A percentile compares a stretch with the other conserved stretches of the same genome.
Conservation (phyloP, 2,329 filamentous ascomycete species). For the Cercospora beticola region DNA sequence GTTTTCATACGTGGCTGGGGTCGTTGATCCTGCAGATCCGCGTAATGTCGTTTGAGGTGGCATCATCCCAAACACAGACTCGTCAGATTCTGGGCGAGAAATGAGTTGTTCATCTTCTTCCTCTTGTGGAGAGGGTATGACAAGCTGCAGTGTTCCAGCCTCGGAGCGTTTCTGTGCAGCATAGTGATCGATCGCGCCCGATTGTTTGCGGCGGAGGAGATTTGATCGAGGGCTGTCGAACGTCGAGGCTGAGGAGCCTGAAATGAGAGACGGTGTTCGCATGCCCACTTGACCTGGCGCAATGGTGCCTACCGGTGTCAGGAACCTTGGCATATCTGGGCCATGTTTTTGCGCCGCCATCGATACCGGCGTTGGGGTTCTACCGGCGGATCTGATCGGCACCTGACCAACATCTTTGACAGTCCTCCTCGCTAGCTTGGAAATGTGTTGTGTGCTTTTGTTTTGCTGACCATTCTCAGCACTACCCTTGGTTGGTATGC, state of each 20-base stretch:
- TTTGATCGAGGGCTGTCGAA: conserved; percentile 48
- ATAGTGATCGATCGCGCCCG: conserved; percentile 43
- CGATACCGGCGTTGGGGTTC: conserved; percentile 21
- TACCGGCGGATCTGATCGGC: conserved; percentile 19
- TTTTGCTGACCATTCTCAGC: conserved; percentile 16
- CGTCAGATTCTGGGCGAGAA: conserved; percentile 23
- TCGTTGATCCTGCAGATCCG: background rate
- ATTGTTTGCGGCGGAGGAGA: conserved; percentile 47
- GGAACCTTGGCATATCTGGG: conserved; percentile 11
- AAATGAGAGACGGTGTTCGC: conserved; percentile 50
- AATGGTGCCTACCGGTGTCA: conserved; percentile 12
- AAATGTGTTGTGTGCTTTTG: conserved; percentile 29
- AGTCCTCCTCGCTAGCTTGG: conserved; percentile 30
- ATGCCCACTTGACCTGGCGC: conserved; percentile 30
- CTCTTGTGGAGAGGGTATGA: background rate
- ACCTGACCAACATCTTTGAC: conserved; percentile 22
- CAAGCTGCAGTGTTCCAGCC: conserved; percentile 19
- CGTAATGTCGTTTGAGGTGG: conserved; percentile 15
- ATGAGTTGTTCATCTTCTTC: background rate
- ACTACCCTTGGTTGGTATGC: conserved; percentile 27
- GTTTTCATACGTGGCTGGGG: conserved; percentile 1
- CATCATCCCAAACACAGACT: conserved; percentile 34
- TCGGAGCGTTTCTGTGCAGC: conserved; percentile 28
- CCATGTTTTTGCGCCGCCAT: conserved; percentile 12
- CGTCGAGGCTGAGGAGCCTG: conserved; percentile 49